Base-by-base conservation (phyloP, 352 stramenopile genomes). In the Pythium aphanidermatum region DNA sequence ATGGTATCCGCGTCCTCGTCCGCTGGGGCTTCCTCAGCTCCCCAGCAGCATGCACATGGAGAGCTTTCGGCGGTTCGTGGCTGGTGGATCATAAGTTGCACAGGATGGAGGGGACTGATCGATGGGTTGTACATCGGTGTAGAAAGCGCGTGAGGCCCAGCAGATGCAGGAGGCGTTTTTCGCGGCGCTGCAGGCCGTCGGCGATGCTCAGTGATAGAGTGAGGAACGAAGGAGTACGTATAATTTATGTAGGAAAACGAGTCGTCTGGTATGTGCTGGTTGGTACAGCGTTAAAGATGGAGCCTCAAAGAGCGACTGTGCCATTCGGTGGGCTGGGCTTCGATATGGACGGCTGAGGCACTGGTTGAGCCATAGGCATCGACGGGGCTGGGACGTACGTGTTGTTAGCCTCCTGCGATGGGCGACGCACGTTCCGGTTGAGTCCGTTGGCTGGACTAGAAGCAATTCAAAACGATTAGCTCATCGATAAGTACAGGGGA, bases 141-240 rank as follows among this genome's bases (percentile, higher is more conserved):
- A 87, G 73, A 70, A 65, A 28, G 49, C 68, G 24, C 60, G 60
- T 5, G 60, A 86, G 44, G 58, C 59, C 24, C 64, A 69, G n/a
- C 56, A 69, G 46, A 65, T 80, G 52, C 76, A 89, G 48, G 62
- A 83, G 21, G 41, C 70, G 28, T 89, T 89, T 52, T 89, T 89
- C 52, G 39, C 54, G 13, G 64, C 69, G 12, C 65, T 88, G 12
- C 71, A 85, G 34, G 41, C 59, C 16, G 60, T 73, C 30, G 68
- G 81, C 29, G 34, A 21, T 28, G 61, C 56, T 16, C 74, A 55
- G 56, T 42, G 35, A 60, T 33, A 30, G 12, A 5, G 47, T 12
- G 29, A 4, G 46, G 25, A 17, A 47, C 27, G n/a, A 36, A 47
- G 21, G 37, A n/a, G 42, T 24, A 47, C 42, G 50, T 40, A 58